Conservation (phyloP, 129 eudicot genomes). For the Centaurea solstitialis region DNA sequence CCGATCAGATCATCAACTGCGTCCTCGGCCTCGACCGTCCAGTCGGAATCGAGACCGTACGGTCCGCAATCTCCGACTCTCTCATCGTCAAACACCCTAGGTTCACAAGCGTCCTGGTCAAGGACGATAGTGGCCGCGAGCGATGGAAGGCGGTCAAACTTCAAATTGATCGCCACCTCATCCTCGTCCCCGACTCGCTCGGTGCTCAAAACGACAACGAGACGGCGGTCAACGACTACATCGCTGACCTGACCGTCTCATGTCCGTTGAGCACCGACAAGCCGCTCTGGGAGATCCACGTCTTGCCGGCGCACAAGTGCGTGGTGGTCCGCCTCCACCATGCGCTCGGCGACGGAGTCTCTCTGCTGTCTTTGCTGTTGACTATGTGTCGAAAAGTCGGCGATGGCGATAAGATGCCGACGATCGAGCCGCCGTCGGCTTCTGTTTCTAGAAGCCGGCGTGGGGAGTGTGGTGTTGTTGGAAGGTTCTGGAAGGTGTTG, state of each 20-base stretch:
- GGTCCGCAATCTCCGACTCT: constrained; percentile 44
- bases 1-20: constrained; percentile 54
- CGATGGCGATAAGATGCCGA: constrained; percentile 44
- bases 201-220: constrained; percentile 26
- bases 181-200: constrained; percentile 35
- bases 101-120: constrained; percentile 59
- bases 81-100: constrained; percentile 60
- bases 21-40: constrained; percentile 43
- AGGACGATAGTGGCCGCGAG: constrained; percentile 37
- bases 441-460: neutral
- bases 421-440: neutral
- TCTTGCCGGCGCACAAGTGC: constrained; percentile 59
- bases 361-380: constrained; percentile 69
- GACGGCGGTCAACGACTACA: constrained; percentile 55
- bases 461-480: neutral
- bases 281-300: constrained; percentile 86
- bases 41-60: constrained; percentile 29
- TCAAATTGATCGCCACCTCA: constrained; percentile 55
- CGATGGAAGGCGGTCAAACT: constrained; percentile 50
- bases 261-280: constrained; percentile 61
- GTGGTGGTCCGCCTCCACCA: constrained; percentile 81
- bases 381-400: constrained; percentile 50
- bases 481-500: constrained; percentile 27
- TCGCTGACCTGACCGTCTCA: constrained; percentile 67
- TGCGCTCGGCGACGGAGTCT: constrained; percentile 87